Conservation (phyloP, 208 protist species). For the Leishmania tarentolae region DNA sequence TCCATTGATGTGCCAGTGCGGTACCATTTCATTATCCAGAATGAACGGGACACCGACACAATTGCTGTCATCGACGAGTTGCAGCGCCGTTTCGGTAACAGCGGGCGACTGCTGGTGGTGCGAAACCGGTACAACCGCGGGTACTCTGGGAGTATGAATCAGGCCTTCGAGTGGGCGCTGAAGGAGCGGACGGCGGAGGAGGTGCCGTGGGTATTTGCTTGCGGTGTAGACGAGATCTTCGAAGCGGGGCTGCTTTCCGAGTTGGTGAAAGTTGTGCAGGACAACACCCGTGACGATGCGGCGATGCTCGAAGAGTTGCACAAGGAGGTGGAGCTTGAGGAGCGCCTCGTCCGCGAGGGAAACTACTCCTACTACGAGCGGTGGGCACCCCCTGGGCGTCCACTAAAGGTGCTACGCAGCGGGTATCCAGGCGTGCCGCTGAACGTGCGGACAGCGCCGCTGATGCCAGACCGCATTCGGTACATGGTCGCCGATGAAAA, state of each 20-base stretch:
- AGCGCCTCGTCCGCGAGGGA: constrained; percentile 17
- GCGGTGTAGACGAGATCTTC: constrained; percentile 43
- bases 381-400: constrained; percentile 32
- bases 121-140: constrained; percentile 42
- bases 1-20: constrained; percentile 44
- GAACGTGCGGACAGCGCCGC: constrained; percentile 35
- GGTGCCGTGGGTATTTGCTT: constrained; percentile 43
- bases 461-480: constrained; percentile 45
- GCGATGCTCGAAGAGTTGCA: constrained; percentile 28
- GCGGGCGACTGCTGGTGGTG: constrained; percentile 33
- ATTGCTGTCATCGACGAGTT: constrained; percentile 28
- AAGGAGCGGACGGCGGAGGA: constrained; percentile 24
- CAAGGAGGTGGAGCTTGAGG: constrained; percentile 39
- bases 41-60: constrained; percentile 30
- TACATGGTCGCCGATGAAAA: constrained; percentile 30
- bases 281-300: constrained; percentile 24
- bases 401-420: constrained; percentile 40
- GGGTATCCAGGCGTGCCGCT: constrained; percentile 33
- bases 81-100: constrained; percentile 34
- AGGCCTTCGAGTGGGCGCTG: constrained; percentile 35
- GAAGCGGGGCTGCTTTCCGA: constrained; percentile 28
- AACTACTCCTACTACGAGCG: constrained; percentile 35
- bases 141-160: constrained; percentile 44
- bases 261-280: constrained; percentile 18
- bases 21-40: constrained; percentile 42